phyloP scores from a whole-genome alignment of 306 rosid species.

The Lathyrus aphaca region DNA sequence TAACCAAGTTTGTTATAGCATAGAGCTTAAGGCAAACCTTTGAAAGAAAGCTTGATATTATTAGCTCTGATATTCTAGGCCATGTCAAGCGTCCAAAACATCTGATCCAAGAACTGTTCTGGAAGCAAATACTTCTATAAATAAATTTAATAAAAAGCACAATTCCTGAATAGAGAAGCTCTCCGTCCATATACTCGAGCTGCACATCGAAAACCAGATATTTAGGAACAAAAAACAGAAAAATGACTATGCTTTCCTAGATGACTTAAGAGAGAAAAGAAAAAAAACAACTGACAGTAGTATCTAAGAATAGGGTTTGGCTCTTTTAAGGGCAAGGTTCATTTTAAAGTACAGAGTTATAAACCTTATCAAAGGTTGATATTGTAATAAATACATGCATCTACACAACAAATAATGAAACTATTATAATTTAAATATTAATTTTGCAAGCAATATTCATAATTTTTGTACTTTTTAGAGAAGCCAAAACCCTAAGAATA shows the following conservation, averaged over 20 bases:
- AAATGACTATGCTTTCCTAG: slow-evolving; percentile 34
- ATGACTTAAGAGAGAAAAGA: slow-evolving; percentile 7
- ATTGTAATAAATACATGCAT: not conserved
- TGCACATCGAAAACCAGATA: slow-evolving; percentile 47
- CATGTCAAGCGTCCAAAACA: slow-evolving; percentile 88
- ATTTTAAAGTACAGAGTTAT: not conserved
- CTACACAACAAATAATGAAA: not conserved
- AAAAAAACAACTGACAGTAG: slow-evolving; percentile 1
- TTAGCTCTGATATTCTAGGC: slow-evolving; percentile 90
- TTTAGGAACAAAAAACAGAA: slow-evolving; percentile 37
- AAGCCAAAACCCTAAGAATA: not conserved
- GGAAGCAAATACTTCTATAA: slow-evolving; percentile 59
- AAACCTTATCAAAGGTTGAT: slow-evolving; percentile 1
- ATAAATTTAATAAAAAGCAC: slow-evolving; percentile 65
- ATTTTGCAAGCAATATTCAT: not conserved
- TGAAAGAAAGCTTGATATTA: slow-evolving; percentile 83
- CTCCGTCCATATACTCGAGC: slow-evolving; percentile 63
- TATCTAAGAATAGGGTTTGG: slow-evolving; percentile 20
- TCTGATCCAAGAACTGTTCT: slow-evolving; percentile 69
- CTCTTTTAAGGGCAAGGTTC: not conserved
- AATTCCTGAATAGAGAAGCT: slow-evolving; percentile 71
- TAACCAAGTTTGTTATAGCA: slow-evolving; percentile 19
- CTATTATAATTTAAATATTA: not conserved
- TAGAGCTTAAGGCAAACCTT: slow-evolving; percentile 59
- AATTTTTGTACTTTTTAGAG: not conserved